Conservation (phyloP, 2,329 filamentous ascomycete genomes). For the Penicillium sp. region DNA sequence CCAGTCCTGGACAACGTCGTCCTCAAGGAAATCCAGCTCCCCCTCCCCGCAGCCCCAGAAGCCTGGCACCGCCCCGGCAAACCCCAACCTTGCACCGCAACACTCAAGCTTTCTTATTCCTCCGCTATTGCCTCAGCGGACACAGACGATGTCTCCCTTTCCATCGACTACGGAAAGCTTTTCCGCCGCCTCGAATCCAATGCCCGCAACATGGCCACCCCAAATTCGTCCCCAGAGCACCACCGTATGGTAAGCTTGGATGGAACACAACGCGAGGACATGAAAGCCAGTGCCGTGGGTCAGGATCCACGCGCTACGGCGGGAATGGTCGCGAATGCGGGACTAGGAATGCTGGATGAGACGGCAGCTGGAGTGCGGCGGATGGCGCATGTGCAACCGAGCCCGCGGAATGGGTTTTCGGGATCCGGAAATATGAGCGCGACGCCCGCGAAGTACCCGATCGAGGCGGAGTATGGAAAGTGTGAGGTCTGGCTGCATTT, state of each 20-base stretch:
- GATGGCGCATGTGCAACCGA: slow-evolving; percentile 33
- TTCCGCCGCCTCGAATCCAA: slow-evolving; percentile 43
- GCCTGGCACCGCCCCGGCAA: slow-evolving; percentile 48
- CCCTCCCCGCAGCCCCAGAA: slow-evolving; percentile 45
- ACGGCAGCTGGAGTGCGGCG: slow-evolving; percentile 36
- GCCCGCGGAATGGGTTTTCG: slow-evolving; percentile 26
- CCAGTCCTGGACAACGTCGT: slow-evolving; percentile 39
- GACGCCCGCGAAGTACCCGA: slow-evolving; percentile 1
- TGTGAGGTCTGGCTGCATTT: slow-evolving; percentile 42
- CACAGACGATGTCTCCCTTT: slow-evolving; percentile 46
- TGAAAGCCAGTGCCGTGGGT: slow-evolving; percentile 28
- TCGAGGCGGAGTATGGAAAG: slow-evolving; percentile 26
- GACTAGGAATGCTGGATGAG: slow-evolving; percentile 36
- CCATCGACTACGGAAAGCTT: slow-evolving; percentile 50
- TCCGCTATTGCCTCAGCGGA: slow-evolving; percentile 42
- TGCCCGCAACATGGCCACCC: slow-evolving; percentile 30
- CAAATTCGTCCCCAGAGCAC: slow-evolving; percentile 15
- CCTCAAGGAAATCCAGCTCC: slow-evolving; percentile 45
- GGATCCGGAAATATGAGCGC: slow-evolving; percentile 9
- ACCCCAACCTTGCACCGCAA: slow-evolving; percentile 46
- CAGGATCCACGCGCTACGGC: slow-evolving; percentile 39
- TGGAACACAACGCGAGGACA: slow-evolving; percentile 30
- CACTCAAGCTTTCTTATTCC: slow-evolving; percentile 45
- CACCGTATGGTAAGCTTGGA: slow-evolving; percentile 30
- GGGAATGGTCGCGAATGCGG: slow-evolving; percentile 36